Conservation (phyloP, 202 grass and related monocot genomes). For the Zoysia matrella region DNA sequence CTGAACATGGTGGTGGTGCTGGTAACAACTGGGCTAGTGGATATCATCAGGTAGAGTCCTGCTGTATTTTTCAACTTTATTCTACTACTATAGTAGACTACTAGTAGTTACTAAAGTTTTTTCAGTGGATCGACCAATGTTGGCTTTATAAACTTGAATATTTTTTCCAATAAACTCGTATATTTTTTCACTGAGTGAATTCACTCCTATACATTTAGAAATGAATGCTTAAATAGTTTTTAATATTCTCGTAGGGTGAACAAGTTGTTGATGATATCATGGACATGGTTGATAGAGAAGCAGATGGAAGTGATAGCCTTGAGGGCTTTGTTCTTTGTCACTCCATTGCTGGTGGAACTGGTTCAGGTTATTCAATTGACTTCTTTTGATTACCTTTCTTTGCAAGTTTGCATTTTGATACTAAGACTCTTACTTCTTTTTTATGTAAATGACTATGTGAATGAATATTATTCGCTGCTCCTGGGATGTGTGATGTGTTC, state of each 20-base stretch:
- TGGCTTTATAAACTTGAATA: neutral
- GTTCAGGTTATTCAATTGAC: conserved; percentile 68
- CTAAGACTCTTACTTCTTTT: conserved; percentile 23
- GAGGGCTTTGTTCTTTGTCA: conserved; percentile 98
- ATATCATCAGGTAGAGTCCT: conserved; percentile 77
- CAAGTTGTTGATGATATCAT: conserved; percentile 99
- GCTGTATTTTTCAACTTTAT: neutral
- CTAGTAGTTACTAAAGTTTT: neutral
- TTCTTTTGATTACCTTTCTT: conserved; percentile 8
- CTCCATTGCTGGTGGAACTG: conserved; percentile 98
- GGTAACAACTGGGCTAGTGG: conserved; percentile 99
- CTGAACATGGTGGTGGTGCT: conserved; percentile 97
- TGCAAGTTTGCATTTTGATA: conserved; percentile 17
- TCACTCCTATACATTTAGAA: neutral
- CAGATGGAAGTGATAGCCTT: conserved; percentile 99
- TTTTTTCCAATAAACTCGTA: too few species aligned
- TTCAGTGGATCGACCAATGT: neutral
- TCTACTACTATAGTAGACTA: neutral
- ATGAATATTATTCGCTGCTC: neutral
- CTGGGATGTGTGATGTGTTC: neutral
- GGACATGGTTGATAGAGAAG: conserved; percentile 99
- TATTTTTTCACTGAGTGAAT: neutral
- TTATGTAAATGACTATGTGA: neutral
- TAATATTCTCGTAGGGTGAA: conserved; percentile 64
- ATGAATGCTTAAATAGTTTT: conserved; percentile 20